Base-by-base conservation (phyloP, 306 rosid genomes). In the Astragalus membranaceus region DNA sequence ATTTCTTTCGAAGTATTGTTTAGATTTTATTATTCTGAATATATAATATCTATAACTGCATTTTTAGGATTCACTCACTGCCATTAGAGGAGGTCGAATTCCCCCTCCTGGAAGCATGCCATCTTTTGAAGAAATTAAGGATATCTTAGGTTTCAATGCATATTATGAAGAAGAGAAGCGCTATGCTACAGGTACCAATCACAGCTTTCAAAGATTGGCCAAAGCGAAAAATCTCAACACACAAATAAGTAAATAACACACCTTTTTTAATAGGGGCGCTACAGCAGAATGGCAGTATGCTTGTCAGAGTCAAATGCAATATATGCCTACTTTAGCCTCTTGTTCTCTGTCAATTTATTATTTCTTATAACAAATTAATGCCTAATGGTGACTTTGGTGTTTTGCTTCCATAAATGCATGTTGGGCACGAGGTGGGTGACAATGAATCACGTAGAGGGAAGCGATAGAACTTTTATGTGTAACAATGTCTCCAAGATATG, bases 51-150 rank as follows among this genome's bases (percentile, higher is more conserved):
- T 64, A 50, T 57, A 64, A 67, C 67, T 59, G 26, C 7, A 14
- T 75, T 47, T 84, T 82, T 86, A 93, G 97, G 98, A 88, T 68
- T 70, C 97, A 64, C 88, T 90, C 35, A 63, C 74, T 62, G 98
- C 97, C 56, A 82, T 93, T 50, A 85, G 13, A 84, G 93, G 98
- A 65, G 98, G 98, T 7, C 92, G 98, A 72, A 75, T 93, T 77
- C 98, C 98, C 85, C 79, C 97, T 64, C 98, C 97, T 17, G 96
- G 92, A 81, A 90, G 94, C 85, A 85, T 93, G 94, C 97, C 97
- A 33, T 77, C 97, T 54, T 93, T 93, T 32, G 97, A 84, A 68
- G 97, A 93, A 82, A 68, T 93, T 30, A 88, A 93, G 89, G 96
- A 93, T 62, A 81, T 90, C 55, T 51, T 93, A 48, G 98, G 98